Evolutionary conservation across 805 yeast species (phyloP), one percentile per base, ranked within the genome.

Genomic region (Pichia cephalocereana): DNA sequence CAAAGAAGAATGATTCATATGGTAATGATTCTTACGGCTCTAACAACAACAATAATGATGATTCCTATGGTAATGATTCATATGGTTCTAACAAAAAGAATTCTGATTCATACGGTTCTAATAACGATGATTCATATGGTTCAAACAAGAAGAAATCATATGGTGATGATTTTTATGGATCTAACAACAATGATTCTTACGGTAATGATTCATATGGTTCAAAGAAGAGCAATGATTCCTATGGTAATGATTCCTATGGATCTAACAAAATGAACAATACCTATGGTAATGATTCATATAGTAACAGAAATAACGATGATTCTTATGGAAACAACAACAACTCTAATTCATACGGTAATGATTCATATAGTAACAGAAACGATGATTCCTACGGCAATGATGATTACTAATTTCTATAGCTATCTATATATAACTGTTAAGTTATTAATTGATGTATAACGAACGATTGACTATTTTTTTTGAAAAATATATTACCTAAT

Each of bases 211-310:
- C 36, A 19, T 52, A 58, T 41, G 57, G 56, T 45, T n/a, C n/a
- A n/a, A n/a, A n/a, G n/a, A n/a, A n/a, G n/a, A n/a, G n/a, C n/a
- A n/a, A n/a, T 58, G 27, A 62, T 60, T 39, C 66, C n/a, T 65
- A 62, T 54, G 65, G 66, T n/a, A n/a, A n/a, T 58, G 27, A 62
- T 60, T 39, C 66, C n/a, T 65, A 62, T 54, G 65, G 66, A 41
- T 55, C 40, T 9, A 46, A 61, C 55, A 52, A 40, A 12, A 15
- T 23, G 26, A 23, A 23, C 26, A 23, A 5, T 6, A 4, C 1
- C 26, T 6, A 23, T 6, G 26, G 26, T 23, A 23, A 23, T 23
- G 26, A 23, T 5, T 5, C 7, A 23, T 23, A 23, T 23, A 23
- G 26, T 23, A 23, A 23, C 26, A 23, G 26, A 6, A 23, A 23